Base-by-base conservation (phyloP, 331 rosid genomes). In the Malus hybrid region DNA sequence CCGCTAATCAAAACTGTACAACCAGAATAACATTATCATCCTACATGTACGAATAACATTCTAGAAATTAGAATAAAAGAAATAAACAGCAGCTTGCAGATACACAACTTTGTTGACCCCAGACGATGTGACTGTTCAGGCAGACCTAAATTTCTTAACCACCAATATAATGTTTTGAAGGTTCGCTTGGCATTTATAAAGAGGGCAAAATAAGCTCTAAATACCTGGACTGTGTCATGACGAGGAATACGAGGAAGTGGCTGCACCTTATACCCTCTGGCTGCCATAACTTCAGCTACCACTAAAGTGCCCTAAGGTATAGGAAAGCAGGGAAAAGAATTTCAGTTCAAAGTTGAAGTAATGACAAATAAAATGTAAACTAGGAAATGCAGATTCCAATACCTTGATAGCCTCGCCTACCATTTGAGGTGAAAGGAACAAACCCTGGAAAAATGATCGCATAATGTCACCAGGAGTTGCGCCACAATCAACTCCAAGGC, bases 351-450 rank as follows among this genome's bases (percentile, higher is more conserved):
- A 28, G 36, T 63, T 74, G 29, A 75, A 68, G 46, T 50, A 75
- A 66, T 20, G 64, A 53, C 79, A 85, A 61, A 13, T 26, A 7
- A 61, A 74, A 82, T 10, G 56, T 68, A 48, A 58, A 66, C 18
- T 9, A 26, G 63, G 44, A 36, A 48, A 68, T 60, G 74, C 79
- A 74, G 82, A 75, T 63, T 75, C 30, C 22, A 66, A 70, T 71
- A 93, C 98, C 97, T 93, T 93, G 84, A 93, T 64, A 63, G 97
- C 96, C 82, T 91, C 97, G 20, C 98, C 98, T 64, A 93, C 98
- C 98, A 93, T 93, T 89, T 93, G 98, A 87, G 98, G 97, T n/a
- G 98, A 89, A 80, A 93, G 98, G 84, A 87, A 91, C 75, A 91
- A 83, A 19, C 98, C 98, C 80, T 91, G 98, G 78, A 93, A 93